Evolutionary conservation across 2,329 filamentous ascomycete genomes (phyloP), one percentile per base, ranked within the genome.

Genomic region (Grosmannia serpens): DNA sequence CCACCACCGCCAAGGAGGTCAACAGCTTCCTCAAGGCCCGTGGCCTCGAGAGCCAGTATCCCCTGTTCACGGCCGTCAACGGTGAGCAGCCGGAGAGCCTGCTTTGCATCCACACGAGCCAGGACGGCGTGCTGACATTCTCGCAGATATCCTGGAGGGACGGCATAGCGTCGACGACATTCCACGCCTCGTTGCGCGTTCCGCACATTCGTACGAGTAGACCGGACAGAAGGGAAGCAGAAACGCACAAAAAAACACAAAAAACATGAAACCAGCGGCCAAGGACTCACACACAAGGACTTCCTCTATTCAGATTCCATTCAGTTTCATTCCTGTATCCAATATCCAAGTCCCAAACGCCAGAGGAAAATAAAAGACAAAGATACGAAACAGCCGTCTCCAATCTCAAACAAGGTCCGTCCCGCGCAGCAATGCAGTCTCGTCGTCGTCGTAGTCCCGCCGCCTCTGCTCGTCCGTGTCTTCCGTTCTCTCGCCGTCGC

Each of bases 31-130:
- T 99, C 68, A 89, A 87, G 76, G 83, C 83, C 55, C 81, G 88
- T 64, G 88, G 87, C 1, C 74, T 86, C 63, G 91, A 95, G 74
- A 77, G 83, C 35, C 87, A 95, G 56, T 99, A 95, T 70, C 94
- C 94, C 24, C 76, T 99, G 7, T 95, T 99, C 70, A 96, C 90
- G 10, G 89, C 90, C 1, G 91, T 97, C 55, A 85, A 89, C 62
- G 84, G 66, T 67, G 44, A 52, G 66, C 58, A 5, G 7, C 20
- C 15, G 20, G 17, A 24, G 24, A 11, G 4, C 24, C 24, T 3
- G 4, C 31, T 33, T 44, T 33, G 35, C 35, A 15, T 17, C 35
- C 35, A 38, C 13, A 38, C 13, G 17, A 15, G 9, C 35, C 10
- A 17, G 15, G 35, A 13, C 15, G 35, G 7, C 17, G 13, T 38